These are phyloP conservation scores for Citrus sp. DNA, from an alignment of 345 rosid species.

Conservation along the genomic window DNA sequence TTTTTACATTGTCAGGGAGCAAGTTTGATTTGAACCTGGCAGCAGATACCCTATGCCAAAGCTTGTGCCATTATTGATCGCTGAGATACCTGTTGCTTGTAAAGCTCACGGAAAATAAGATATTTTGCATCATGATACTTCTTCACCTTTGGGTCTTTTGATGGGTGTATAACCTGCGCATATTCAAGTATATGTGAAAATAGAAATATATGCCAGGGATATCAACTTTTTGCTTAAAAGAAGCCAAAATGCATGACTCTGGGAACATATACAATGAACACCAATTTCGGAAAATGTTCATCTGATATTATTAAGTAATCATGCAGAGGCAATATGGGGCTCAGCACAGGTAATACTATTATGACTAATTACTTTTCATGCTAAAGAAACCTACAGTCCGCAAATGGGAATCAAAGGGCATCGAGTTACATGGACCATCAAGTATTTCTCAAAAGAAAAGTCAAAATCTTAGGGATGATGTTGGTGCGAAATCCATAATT, in stretches of 20 bases:
- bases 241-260: background rate
- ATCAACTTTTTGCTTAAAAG: background rate
- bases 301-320: background rate
- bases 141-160: slow-evolving; percentile 70
- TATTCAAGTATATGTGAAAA: background rate
- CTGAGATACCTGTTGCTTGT: slow-evolving; percentile 71
- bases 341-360: background rate
- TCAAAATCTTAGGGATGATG: background rate
- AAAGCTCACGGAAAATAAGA: slow-evolving; percentile 65
- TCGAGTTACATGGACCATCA: background rate
- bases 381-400: background rate
- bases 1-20: background rate
- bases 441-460: background rate
- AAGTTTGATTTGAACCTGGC: background rate
- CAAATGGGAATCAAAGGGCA: background rate
- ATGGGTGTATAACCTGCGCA: slow-evolving; percentile 75
- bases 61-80: slow-evolving; percentile 71
- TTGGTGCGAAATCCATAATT: background rate
- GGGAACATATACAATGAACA: background rate
- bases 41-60: slow-evolving; percentile 31
- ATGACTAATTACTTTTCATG: background rate
- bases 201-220: background rate
- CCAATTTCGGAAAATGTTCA: background rate
- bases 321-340: background rate
- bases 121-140: slow-evolving; percentile 93